Evolutionary conservation across 2,329 filamentous ascomycete species (phyloP), one percentile per base, ranked within the genome.

Genomic region (Fusarium pseudograminearum): DNA sequence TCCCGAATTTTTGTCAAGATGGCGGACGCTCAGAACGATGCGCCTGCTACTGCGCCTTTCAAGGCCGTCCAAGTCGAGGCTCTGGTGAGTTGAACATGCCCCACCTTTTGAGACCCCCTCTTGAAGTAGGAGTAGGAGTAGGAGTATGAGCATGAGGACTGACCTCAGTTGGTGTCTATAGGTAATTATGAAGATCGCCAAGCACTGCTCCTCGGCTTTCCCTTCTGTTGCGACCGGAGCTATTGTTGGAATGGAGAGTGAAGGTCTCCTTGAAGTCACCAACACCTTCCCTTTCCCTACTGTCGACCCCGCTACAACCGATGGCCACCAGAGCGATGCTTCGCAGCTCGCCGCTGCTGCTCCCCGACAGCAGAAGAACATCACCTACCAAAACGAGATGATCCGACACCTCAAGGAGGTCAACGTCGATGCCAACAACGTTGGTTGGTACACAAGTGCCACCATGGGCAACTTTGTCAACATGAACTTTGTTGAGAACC

Each of bases 381-480:
- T 91, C 24, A 83, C 86, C 74, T 98, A 99, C 83, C 93, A 97
- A 84, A 91, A 89, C 72, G 96, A 99, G 82, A 98, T 98, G 95
- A 95, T 99, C 82, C 92, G 94, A 78, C 94, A 96, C 81, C 85
- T 98, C 69, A 92, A 95, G 80, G 96, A 98, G 83, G 96, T 99
- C 77, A 99, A 98, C 81, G 93, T 98, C 64, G 96, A 99, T 80
- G 96, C 96, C 72, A 97, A 98, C 86, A 97, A 93, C 77, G 93
- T 97, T 65, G 96, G 96, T 76, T 99, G 94, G 94, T 99, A 99
- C 85, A 98, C 94, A 63, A 98, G 94, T 84, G 93, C 94, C 70
- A 97, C 94, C 81, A 97, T 99, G 93, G 96, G 96, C 81, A 98
- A 97, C 86, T 98, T 98, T 76, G 87, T 98, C 86, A 98, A 94